phyloP scores from a whole-genome alignment of 495 filamentous ascomycete species.

The Cenococcum geophilum region DNA sequence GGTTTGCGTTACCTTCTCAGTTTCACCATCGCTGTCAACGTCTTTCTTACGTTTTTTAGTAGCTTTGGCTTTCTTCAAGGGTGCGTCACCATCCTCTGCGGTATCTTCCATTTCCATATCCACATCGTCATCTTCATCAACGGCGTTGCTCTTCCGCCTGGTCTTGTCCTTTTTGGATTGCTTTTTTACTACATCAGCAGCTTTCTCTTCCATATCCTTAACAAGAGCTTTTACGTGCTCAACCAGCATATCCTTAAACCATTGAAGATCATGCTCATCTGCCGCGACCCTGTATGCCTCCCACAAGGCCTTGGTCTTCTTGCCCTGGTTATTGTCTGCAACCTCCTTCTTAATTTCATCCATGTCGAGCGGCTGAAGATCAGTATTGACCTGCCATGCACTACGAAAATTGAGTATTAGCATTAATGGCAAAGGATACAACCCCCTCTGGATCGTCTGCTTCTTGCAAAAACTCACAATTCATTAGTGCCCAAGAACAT shows the following conservation, averaged over 20 bases:
- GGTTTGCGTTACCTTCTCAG: slow-evolving; percentile 51
- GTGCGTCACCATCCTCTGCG: slow-evolving; percentile 43
- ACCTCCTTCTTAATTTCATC: slow-evolving; percentile 57
- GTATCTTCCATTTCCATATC: slow-evolving; percentile 72
- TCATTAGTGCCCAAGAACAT: slow-evolving; percentile 94
- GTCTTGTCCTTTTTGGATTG: slow-evolving; percentile 54
- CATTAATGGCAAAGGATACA: background rate
- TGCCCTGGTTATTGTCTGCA: slow-evolving; percentile 46
- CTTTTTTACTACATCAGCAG: slow-evolving; percentile 40
- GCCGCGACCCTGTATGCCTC: slow-evolving; percentile 67
- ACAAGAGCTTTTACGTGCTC: slow-evolving; percentile 54
- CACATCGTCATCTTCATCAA: slow-evolving; percentile 52
- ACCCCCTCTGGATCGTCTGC: too few relatives aligned
- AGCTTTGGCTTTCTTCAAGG: slow-evolving; percentile 53
- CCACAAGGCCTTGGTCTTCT: slow-evolving; percentile 66
- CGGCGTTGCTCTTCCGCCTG: slow-evolving; percentile 41
- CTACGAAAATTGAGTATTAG: slow-evolving; percentile 41
- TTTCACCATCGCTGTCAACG: slow-evolving; percentile 56
- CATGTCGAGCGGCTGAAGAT: slow-evolving; percentile 65
- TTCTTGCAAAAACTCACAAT: slow-evolving; percentile 61
- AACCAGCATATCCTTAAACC: slow-evolving; percentile 69
- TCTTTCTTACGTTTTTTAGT: slow-evolving; percentile 65
- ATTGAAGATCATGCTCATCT: slow-evolving; percentile 61
- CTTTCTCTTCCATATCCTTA: slow-evolving; percentile 54
- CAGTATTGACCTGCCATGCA: slow-evolving; percentile 76